These are phyloP conservation scores for Parafenestella ontariensis DNA, from an alignment of 2,329 filamentous ascomycete genomes.

Conservation along the genomic window DNA sequence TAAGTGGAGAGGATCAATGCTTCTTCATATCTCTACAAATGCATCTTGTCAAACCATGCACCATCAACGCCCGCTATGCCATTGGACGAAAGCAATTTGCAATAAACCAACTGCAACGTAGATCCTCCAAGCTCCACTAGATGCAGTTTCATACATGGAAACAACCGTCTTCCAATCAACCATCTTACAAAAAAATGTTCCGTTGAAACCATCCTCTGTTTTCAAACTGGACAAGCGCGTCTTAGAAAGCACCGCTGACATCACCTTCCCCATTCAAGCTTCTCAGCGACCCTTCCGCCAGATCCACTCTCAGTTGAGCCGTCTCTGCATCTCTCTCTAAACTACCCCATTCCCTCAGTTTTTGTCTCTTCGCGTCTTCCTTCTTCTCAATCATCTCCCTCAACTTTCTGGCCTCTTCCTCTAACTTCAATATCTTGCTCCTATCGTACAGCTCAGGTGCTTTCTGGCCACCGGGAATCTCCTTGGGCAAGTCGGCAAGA, in stretches of 20 bases:
- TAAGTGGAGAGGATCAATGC: no score
- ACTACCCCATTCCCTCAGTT: conserved; percentile 55
- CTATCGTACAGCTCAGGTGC: conserved; percentile 53
- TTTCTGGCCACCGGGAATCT: conserved; percentile 54
- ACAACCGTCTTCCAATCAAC: not conserved
- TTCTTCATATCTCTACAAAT: not conserved
- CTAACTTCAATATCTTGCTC: conserved; percentile 53
- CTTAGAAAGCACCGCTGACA: conserved; percentile 48
- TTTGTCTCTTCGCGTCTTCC: conserved; percentile 53
- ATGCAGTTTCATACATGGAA: conserved; percentile 16
- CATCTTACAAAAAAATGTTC: not conserved
- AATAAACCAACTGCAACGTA: conserved; percentile 1
- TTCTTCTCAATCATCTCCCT: conserved; percentile 56
- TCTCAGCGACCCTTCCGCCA: conserved; percentile 57
- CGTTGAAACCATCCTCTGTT: not conserved
- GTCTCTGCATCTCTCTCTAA: conserved; percentile 54
- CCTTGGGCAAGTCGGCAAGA: conserved; percentile 53
- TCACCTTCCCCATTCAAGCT: conserved; percentile 50
- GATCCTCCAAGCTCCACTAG: not conserved
- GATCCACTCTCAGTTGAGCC: conserved; percentile 53
- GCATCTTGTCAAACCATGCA: not conserved
- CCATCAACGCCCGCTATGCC: conserved; percentile 20
- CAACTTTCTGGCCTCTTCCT: conserved; percentile 56
- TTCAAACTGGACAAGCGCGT: not conserved
- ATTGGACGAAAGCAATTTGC: conserved; percentile 13